Percentiles rank a stretch among this genome's conserved stretches.
phyloP scores from a whole-genome alignment of 441 rosid genomes.

The Arabidopsis hybrid region DNA sequence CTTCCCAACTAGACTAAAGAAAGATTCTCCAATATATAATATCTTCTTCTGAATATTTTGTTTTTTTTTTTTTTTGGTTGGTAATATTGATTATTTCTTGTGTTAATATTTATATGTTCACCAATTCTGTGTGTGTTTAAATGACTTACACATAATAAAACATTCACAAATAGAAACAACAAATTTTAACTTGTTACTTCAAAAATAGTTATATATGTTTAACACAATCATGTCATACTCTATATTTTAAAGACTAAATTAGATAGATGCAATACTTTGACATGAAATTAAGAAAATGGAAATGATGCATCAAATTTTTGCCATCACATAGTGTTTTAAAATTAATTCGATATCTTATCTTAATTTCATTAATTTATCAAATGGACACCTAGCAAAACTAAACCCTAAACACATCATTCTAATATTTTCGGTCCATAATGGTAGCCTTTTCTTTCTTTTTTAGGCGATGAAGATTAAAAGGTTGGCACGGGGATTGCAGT shows the following conservation, averaged over 20 bases:
- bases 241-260: neutral
- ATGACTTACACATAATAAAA: neutral
- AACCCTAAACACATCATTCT: neutral
- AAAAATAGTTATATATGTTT: neutral
- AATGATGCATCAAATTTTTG: neutral
- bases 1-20: constrained; percentile 37
- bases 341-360: neutral
- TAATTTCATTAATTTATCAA: too few species aligned
- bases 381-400: neutral
- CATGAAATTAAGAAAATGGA: neutral
- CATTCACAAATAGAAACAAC: neutral
- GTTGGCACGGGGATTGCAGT: constrained; percentile 45
- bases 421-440: constrained; percentile 16
- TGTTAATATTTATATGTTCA: neutral
- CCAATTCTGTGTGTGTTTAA: neutral
- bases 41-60: constrained; percentile 17
- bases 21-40: constrained; percentile 38
- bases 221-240: neutral
- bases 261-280: too few species aligned
- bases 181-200: neutral
- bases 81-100: neutral
- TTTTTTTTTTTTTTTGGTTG: neutral
- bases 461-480: constrained; percentile 29
- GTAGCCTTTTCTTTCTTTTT: constrained; percentile 28
- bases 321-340: neutral